These are phyloP conservation scores for Exutisphaerella laricina DNA, from an alignment of 2,329 filamentous ascomycete species.

Conservation along the genomic window DNA sequence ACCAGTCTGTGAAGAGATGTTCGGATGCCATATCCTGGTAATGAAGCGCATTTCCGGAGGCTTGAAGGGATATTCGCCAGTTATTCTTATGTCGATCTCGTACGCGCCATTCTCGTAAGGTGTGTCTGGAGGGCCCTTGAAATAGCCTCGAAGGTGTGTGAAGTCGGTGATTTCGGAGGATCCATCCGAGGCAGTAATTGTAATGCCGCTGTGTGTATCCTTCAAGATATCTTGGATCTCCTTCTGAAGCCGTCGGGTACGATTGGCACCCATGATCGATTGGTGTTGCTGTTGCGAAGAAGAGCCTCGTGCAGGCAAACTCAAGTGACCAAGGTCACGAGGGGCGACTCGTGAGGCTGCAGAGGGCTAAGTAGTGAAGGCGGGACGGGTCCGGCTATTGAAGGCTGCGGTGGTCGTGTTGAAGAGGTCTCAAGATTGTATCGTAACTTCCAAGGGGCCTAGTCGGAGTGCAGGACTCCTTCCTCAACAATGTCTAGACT, in stretches of 20 bases:
- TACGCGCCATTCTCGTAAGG: conserved; percentile 86
- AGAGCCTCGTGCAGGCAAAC: too few species aligned
- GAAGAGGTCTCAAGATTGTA: too few species aligned
- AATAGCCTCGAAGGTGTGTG: conserved; percentile 74
- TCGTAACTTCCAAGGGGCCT: too few species aligned
- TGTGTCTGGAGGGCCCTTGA: conserved; percentile 83
- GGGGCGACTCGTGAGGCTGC: too few species aligned
- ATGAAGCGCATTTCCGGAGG: conserved; percentile 86
- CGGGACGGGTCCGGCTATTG: too few species aligned
- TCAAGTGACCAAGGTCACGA: too few species aligned
- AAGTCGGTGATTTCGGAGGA: conserved; percentile 62
- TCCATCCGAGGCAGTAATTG: conserved; percentile 42
- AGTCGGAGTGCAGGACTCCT: too few species aligned
- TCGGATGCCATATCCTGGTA: conserved; percentile 96
- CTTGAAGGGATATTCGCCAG: conserved; percentile 85
- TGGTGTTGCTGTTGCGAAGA: not conserved
- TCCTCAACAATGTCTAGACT: too few species aligned
- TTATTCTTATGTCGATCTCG: conserved; percentile 78
- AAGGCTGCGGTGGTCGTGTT: too few species aligned
- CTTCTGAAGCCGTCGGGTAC: conserved; percentile 61
- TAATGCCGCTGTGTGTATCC: conserved; percentile 73
- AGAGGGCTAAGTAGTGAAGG: too few species aligned
- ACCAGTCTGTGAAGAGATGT: conserved; percentile 73
- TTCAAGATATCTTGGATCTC: conserved; percentile 69
- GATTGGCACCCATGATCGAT: conserved; percentile 51